phyloP scores from a whole-genome alignment of 345 rosid species.

The Eucalyptus tenuipes region DNA sequence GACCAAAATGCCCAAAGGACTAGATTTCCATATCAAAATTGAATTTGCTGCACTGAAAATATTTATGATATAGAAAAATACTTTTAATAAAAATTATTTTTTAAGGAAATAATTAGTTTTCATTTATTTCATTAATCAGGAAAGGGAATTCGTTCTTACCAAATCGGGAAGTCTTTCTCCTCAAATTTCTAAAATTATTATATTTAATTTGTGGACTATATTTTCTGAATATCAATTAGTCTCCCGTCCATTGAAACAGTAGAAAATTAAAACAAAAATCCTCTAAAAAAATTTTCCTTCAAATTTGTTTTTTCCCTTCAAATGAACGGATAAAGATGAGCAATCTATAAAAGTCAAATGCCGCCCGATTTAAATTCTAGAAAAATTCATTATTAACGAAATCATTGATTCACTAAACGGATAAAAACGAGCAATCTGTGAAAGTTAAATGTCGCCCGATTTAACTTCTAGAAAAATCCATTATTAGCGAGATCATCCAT shows the following conservation, averaged over 20 bases:
- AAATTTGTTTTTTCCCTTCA: no score
- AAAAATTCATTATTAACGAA: neutral
- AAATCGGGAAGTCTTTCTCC: neutral
- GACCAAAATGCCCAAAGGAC: neutral
- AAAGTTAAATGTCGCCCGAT: neutral
- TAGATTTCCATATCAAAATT: neutral
- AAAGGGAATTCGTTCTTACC: neutral
- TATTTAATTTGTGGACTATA: neutral
- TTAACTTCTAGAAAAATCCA: neutral
- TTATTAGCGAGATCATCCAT: neutral
- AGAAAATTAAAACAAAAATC: neutral
- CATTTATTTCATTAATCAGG: fast-evolving
- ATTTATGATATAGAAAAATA: no score
- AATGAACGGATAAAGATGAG: fast-evolving
- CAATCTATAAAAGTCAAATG: neutral
- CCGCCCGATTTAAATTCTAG: neutral
- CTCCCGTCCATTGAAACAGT: neutral
- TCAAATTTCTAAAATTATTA: neutral
- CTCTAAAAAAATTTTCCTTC: neutral
- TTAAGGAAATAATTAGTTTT: neutral
- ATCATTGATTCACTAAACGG: no score
- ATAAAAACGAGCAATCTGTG: neutral
- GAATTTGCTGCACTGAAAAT: neutral
- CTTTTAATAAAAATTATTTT: neutral
- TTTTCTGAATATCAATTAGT: neutral